Evolutionary conservation across 2,329 filamentous ascomycete species (phyloP), one percentile per base, ranked within the genome.

Genomic region (Diplocarpon rosae): DNA sequence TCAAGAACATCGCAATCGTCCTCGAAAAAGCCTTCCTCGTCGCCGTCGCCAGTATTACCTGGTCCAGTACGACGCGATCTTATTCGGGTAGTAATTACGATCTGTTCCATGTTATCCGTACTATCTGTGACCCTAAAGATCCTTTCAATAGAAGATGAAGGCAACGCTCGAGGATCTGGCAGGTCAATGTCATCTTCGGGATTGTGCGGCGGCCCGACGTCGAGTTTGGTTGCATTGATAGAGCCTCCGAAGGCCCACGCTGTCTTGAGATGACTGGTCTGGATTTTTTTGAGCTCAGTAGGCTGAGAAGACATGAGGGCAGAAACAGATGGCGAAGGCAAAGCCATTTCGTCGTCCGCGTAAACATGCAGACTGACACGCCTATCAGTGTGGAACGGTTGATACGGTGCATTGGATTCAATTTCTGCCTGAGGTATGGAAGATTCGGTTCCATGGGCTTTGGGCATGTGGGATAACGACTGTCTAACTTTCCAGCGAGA

Each of bases 341-440:
- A 10, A 30, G 34, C 32, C 9, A 31, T 17, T 15, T 54, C 49
- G 15, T 48, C 46, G 14, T 49, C 17, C 6, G 48, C 64, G 59
- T 82, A 85, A 34, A 87, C 74, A 53, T 80, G 84, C 24, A 95
- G 69, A n/a, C 73, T 77, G 36, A 96, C 85, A 2, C 90, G 78
- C 43, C 79, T 76, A 59, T 96, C 89, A 0, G 89, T 92, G 62
- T 96, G 90, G 67, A 96, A 95, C 1, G 92, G 90, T 58, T 95
- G 89, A 57, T 95, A 96, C 2, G 90, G 87, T 4, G 89, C 85
- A 59, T 90, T 95, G 1, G 90, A 95, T 60, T 98, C 92, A 52
- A 95, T 93, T 67, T 95, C 89, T 5, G 86, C 87, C 52, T 81
- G 76, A 1, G 78, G 78, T 45, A 76, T 89, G 61, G 67, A 83